Conservation (phyloP, 805 yeast species). For the Ogataea naganishii region DNA sequence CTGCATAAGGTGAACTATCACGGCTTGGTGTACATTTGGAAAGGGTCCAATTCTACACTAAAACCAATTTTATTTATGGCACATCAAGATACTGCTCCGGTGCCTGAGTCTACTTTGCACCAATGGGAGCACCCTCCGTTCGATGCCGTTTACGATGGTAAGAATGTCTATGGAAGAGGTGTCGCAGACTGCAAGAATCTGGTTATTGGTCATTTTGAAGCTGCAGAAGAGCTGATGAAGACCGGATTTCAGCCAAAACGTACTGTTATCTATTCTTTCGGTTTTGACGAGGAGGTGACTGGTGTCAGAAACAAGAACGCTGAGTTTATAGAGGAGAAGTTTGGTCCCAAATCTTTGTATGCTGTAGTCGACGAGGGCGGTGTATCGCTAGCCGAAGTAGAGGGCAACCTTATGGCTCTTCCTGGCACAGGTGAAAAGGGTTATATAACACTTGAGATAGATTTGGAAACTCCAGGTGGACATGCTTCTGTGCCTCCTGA, state of each 20-base stretch:
- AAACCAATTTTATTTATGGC: slow-evolving; percentile 64
- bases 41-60: slow-evolving; percentile 40
- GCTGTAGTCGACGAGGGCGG: slow-evolving; percentile 67
- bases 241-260: slow-evolving; percentile 52
- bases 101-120: slow-evolving; percentile 43
- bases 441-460: slow-evolving; percentile 31
- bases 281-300: slow-evolving; percentile 69
- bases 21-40: slow-evolving; percentile 55
- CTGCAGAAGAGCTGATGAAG: slow-evolving; percentile 45
- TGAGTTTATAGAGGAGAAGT: slow-evolving; percentile 35
- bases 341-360: slow-evolving; percentile 50
- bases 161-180: slow-evolving; percentile 65
- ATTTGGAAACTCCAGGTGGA: slow-evolving; percentile 60
- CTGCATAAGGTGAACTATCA: slow-evolving; percentile 50
- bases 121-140: slow-evolving; percentile 66
- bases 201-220: slow-evolving; percentile 54
- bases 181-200: slow-evolving; percentile 63
- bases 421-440: slow-evolving; percentile 61
- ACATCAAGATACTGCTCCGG: slow-evolving; percentile 75
- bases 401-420: slow-evolving; percentile 42
- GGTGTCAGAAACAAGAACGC: slow-evolving; percentile 41
- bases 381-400: slow-evolving; percentile 25
- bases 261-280: slow-evolving; percentile 54
- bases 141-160: slow-evolving; percentile 54
- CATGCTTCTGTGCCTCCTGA: slow-evolving; percentile 77